Evolutionary conservation across 441 rosid genomes (phyloP).

Genomic region (Gossypium lobatum): DNA sequence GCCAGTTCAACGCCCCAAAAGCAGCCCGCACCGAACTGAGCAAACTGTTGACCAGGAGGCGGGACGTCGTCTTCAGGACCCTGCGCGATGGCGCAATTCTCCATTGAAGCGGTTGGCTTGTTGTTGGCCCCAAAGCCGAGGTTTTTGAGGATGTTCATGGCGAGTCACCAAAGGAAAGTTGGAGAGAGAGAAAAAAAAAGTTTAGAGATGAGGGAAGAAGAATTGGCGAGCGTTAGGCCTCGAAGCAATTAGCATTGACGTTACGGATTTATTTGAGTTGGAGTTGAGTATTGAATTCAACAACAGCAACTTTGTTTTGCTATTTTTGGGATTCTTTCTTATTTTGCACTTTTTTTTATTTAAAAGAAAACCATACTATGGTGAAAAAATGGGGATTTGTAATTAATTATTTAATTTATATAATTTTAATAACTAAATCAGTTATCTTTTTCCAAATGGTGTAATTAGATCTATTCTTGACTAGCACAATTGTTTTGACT

Average conservation of each 20-base stretch:
- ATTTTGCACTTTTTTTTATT: no score
- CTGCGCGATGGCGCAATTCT: conserved; percentile 26
- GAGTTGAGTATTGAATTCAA: no score
- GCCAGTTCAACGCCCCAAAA: conserved; percentile 1
- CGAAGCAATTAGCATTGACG: not conserved
- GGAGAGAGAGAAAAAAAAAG: conserved; percentile 24
- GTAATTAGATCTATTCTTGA: no score
- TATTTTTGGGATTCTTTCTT: no score
- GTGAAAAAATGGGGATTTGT: no score
- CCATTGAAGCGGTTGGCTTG: conserved; percentile 32
- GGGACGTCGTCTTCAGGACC: not conserved
- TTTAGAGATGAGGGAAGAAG: conserved; percentile 19
- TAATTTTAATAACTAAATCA: no score
- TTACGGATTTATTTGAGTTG: no score
- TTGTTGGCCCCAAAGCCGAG: conserved; percentile 56
- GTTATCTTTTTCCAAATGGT: no score
- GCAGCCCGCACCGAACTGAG: not conserved
- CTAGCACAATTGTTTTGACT: no score
- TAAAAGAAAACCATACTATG: no score
- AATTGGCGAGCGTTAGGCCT: not conserved
- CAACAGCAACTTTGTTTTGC: no score
- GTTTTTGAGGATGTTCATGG: conserved; percentile 83
- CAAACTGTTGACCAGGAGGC: not conserved
- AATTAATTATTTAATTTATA: no score
- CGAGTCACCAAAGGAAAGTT: conserved; percentile 16